Evolutionary conservation across 805 yeast genomes (phyloP).

Genomic region (Ogataea minuta): DNA sequence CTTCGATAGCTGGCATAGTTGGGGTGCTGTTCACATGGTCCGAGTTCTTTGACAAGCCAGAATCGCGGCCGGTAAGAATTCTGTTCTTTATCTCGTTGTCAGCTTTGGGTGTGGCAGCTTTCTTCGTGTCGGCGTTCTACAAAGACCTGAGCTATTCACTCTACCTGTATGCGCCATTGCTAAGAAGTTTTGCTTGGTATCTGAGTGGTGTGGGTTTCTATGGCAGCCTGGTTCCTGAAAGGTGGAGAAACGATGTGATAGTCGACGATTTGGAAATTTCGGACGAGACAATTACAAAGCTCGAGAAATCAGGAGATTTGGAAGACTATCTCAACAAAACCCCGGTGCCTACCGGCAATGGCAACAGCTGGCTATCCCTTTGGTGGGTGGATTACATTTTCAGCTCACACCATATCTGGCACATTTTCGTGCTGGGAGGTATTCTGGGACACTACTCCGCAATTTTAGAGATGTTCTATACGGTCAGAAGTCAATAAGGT

Average conservation of each 20-base stretch:
- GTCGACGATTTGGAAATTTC: constrained; percentile 43
- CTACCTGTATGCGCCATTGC: constrained; percentile 61
- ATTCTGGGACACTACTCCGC: constrained; percentile 87
- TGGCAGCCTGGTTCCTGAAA: constrained; percentile 85
- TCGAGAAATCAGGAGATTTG: constrained; percentile 28
- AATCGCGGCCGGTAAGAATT: constrained; percentile 75
- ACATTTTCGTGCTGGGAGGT: constrained; percentile 83
- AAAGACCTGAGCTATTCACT: constrained; percentile 57
- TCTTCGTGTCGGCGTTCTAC: constrained; percentile 49
- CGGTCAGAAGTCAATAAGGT: neutral
- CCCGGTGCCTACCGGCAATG: constrained; percentile 36
- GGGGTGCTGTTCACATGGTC: constrained; percentile 89
- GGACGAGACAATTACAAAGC: constrained; percentile 33
- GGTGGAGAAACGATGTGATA: constrained; percentile 71
- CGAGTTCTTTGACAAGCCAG: constrained; percentile 87
- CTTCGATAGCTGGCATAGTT: constrained; percentile 61
- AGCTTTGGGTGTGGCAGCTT: constrained; percentile 67
- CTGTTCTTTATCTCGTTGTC: constrained; percentile 79
- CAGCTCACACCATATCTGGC: constrained; percentile 92
- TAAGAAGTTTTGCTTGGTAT: constrained; percentile 73
- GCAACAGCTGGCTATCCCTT: constrained; percentile 47
- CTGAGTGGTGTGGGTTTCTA: constrained; percentile 81
- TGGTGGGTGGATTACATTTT: constrained; percentile 84
- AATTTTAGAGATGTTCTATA: constrained; percentile 62
- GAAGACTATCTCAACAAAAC: constrained; percentile 40